phyloP scores from a whole-genome alignment of 75 land plant genomes.

The Selaginella tamariscina region DNA sequence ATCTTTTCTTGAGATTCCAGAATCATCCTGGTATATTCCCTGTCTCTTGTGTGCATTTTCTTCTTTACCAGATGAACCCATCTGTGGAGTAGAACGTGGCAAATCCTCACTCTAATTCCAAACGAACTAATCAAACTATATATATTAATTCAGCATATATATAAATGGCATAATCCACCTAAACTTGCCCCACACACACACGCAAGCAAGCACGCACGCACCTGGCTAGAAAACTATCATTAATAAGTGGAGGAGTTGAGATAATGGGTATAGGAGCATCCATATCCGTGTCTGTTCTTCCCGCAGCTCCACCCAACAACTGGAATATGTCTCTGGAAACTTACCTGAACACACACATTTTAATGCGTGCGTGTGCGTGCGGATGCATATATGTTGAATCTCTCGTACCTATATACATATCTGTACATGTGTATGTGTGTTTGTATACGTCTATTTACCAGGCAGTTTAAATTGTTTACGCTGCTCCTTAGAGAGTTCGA shows the following conservation, averaged over 20 bases:
- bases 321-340: background rate
- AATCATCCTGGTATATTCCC: background rate
- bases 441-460: no score
- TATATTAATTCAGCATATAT: no score
- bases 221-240: background rate
- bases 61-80: background rate
- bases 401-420: no score
- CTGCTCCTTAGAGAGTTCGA: background rate
- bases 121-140: background rate
- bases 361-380: no score
- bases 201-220: no score
- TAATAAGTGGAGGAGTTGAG: background rate
- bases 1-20: background rate
- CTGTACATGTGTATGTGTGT: no score
- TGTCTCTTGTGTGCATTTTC: no score
- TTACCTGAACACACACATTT: no score
- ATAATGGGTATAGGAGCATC: background rate
- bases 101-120: background rate
- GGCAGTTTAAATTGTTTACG: background rate
- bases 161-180: no score
- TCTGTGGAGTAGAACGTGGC: background rate
- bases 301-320: background rate
- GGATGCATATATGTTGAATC: no score
- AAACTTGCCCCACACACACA: no score
- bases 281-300: background rate